Evolutionary conservation across 345 rosid species (phyloP).

Genomic region (Cardamine occulta): DNA sequence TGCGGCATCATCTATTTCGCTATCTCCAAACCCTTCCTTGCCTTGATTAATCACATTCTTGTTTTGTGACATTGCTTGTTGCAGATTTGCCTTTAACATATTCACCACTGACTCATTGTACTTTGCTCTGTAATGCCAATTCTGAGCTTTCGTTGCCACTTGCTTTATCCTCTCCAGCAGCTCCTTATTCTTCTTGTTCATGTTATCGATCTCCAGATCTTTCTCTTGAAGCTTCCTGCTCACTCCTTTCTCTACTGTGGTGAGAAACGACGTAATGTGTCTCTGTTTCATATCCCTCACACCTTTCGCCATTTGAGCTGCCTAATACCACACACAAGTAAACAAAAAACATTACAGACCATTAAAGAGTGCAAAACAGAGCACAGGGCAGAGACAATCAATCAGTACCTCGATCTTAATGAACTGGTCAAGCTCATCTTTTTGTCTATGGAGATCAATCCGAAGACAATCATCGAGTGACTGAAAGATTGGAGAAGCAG

Average conservation of each 20-base stretch:
- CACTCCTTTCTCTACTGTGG: conserved; percentile 60
- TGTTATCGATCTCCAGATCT: conserved; percentile 60
- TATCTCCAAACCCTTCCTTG: conserved; percentile 84
- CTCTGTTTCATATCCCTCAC: conserved; percentile 59
- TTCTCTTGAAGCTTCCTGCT: conserved; percentile 64
- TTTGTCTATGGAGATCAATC: conserved; percentile 60
- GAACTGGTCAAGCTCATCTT: conserved; percentile 63
- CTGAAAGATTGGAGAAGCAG: conserved; percentile 49
- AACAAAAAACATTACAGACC: conserved; percentile 25
- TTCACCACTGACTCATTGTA: conserved; percentile 72
- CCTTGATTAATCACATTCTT: conserved; percentile 42
- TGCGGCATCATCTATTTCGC: conserved; percentile 67
- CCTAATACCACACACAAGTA: conserved; percentile 47
- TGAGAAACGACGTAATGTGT: conserved; percentile 58
- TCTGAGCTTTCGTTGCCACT: conserved; percentile 57
- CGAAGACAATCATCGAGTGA: conserved; percentile 56
- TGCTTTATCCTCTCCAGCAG: conserved; percentile 66
- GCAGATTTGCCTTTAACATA: conserved; percentile 60
- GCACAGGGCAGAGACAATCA: background rate
- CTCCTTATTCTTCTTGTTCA: conserved; percentile 66
- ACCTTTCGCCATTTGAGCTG: conserved; percentile 61
- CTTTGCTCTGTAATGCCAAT: conserved; percentile 73
- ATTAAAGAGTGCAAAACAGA: background rate
- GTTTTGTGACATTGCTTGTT: conserved; percentile 62
- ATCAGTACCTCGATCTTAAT: conserved; percentile 60